Base-by-base conservation (phyloP, 148 eudicot genomes). In the Agrostemma githago region DNA sequence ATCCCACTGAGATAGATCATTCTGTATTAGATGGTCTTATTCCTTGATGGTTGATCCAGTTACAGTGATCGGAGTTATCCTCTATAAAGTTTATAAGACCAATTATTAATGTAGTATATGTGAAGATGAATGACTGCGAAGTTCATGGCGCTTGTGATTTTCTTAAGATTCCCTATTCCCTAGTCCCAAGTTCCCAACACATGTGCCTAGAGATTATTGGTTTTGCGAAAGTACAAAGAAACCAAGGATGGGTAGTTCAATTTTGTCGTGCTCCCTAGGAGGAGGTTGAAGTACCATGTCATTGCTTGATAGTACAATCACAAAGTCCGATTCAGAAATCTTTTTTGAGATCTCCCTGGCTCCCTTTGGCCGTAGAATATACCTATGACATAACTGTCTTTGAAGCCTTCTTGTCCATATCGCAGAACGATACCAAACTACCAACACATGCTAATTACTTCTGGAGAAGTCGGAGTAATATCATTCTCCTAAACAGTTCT, bases 341-440 rank as follows among this genome's bases (percentile, higher is more conserved):
- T 21, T 19, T 56, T 2, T 61, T 61, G 14, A 61, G 38, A 8
- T 61, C 20, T 57, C 17, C 26, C n/a, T 64, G 14, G 41, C 9
- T 26, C 11, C 1, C 62, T 57, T 17, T 64, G 43, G n/a, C 42
- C 68, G 14, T 51, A 10, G 56, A 51, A 51, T 64, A 38, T 40
- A 38, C 42, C 15, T 64, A 64, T 37, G 68, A 64, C 44, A 9
- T 38, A 38, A 37, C 17, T 38, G 43, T 39, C 17, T 43, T 38
- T 11, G 44, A 64, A 64, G n/a, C 19, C 41, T 62, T 62, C 41
- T 62, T 62, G 66, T 62, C 66, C 41, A 62, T 62, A 62, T 11
- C 37, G 6, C 5, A 62, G 40, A 11, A 4, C 11, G 68, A 43
- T 39, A 14, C 43, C n/a, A 39, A 62, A 63, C 43, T 63, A 63